Evolutionary conservation across 768 basidiomycete species (phyloP), one percentile per base, ranked within the genome.

Genomic region (Hebeloma cylindrosporum): DNA sequence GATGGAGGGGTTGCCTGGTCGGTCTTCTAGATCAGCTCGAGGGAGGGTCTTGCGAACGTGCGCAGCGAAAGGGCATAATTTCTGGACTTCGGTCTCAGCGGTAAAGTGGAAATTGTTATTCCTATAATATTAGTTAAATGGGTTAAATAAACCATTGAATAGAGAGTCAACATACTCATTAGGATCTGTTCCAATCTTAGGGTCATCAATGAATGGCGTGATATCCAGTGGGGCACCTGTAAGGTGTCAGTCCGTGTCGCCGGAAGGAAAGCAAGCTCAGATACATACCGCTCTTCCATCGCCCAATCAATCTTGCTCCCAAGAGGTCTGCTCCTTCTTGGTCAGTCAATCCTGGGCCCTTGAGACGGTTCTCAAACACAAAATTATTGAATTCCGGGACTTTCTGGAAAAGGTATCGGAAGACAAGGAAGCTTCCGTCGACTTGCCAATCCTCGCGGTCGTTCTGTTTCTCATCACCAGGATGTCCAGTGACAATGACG

Each of bases 351-450:
- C 45, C 51, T 1, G 40, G 44, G 9, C 54, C 51, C 10, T 59
- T 54, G 20, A 75, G 51, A 8, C 74, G 68, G 51, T 77, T 67
- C 33, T 65, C 53, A 11, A 49, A 50, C 25, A 77, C 57, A 62
- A 74, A 77, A 14, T 69, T 56, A 57, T 76, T 56, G 57, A 77
- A 79, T 47, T 79, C 75, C 1, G 72, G 75, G 7, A 78, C 73
- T 18, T 64, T 57, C 57, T 79, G 78, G 62, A 72, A 64, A 6
- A 79, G 67, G 40, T 74, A 70, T 32, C 77, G 67, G 66, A 77
- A 78, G 7, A 64, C 71, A 27, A 79, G 65, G 63, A 77, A 77
- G 38, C 75, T 74, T 10, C 77, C 78, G 43, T 78, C 74, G 18
- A 63, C 62, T 7, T 66, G 64, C 75, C 77, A 79, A 2, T 53